Evolutionary conservation across 306 rosid genomes (phyloP), one percentile per base, ranked within the genome.

Genomic region (Dalbergia cochinchinensis): DNA sequence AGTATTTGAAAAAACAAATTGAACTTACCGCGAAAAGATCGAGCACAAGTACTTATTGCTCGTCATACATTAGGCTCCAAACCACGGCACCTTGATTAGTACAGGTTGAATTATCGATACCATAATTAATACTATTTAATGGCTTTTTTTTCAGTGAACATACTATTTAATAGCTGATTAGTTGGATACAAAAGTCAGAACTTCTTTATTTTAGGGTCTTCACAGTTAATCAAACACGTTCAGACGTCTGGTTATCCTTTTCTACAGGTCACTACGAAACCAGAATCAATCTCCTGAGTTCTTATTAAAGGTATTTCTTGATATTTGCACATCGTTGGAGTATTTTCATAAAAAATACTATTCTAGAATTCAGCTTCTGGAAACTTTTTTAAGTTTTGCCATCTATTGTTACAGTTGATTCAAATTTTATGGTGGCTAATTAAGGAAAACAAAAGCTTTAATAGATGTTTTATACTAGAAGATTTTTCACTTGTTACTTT

Each of bases 341-440:
- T 1, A 50, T 19, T 79, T 79, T 14, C 2, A 3, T 3, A 9
- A 51, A 41, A 53, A 9, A 16, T 10, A 10, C 31, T 26, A 2
- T 54, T 67, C 48, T 55, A 18, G 72, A 68, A 48, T 60, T 68
- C 64, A 37, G 76, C 80, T 74, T 67, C 71, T 66, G 13, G 71
- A 58, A 73, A 65, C 62, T 65, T 48, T 48, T 44, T 15, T 26
- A 26, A 51, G 8, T 1, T 8, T 42, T 39, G 53, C 74, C 44
- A 71, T 47, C 47, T 26, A 4, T 13, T 11, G 11, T 37, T 26
- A 61, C 45, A 15, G 7, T 39, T 26, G 69, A 58, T 45, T 59
- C 12, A 13, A 16, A 22, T 20, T 20, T 20, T 20, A 1, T 20
- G 22, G 22, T 20, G 22, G 22, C 22, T 20, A 20, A 20, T 20